Evolutionary conservation across 1,139 yeast species (phyloP).

Genomic region (Saccharomycopsis phalli): DNA sequence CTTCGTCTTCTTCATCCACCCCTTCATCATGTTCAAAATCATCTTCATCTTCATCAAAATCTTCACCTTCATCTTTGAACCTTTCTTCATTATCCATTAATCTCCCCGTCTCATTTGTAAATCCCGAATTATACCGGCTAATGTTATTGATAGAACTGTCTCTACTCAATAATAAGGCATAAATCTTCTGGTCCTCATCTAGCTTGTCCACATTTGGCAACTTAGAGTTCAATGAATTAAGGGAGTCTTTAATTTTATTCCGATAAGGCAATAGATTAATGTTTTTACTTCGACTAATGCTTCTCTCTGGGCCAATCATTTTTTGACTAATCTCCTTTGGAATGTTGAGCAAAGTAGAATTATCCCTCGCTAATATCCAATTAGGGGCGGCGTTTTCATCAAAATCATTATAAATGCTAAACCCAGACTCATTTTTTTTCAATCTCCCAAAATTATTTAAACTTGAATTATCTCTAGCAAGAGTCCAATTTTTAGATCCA

Average conservation of each 20-base stretch:
- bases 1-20: conserved; percentile 7
- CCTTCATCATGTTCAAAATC: conserved; percentile 4
- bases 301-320: conserved; percentile 16
- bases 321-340: conserved; percentile 16
- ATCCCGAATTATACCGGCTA: neutral
- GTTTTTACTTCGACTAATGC: conserved; percentile 17
- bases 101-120: conserved; percentile 6
- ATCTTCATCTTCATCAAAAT: conserved; percentile 10
- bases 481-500: conserved; percentile 15
- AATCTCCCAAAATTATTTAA: conserved; percentile 8
- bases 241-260: conserved; percentile 11
- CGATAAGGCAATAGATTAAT: conserved; percentile 19
- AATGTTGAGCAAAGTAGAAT: conserved; percentile 19
- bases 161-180: conserved; percentile 17
- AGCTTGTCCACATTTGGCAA: conserved; percentile 17
- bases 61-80: conserved; percentile 16
- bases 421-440: conserved; percentile 16
- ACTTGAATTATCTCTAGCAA: conserved; percentile 16
- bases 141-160: conserved; percentile 14
- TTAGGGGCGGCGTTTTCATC: conserved; percentile 19
- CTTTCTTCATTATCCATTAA: conserved; percentile 18
- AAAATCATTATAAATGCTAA: conserved; percentile 18
- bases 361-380: conserved; percentile 21
- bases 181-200: conserved; percentile 18
- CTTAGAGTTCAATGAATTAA: conserved; percentile 14